A percentile compares a stretch with the other conserved stretches of the same genome.
These are phyloP conservation scores for Terfezia boudieri DNA, from an alignment of 495 filamentous ascomycete species.

Conservation along the genomic window DNA sequence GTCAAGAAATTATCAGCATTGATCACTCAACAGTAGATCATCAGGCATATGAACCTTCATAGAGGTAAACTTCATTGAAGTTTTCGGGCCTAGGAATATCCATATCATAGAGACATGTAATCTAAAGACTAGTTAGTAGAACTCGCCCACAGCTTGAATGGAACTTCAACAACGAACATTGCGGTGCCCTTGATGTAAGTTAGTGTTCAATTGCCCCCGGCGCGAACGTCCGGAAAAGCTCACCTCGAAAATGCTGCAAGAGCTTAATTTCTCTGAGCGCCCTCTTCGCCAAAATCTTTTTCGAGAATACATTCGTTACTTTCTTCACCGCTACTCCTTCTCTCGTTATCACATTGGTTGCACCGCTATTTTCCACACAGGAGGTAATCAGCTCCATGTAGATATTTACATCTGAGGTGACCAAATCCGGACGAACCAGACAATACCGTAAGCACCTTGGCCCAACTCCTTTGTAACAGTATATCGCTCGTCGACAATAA, in stretches of 20 bases:
- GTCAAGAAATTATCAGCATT: conserved; percentile 3
- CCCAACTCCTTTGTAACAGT: conserved; percentile 97
- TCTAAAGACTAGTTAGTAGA: conserved; percentile 32
- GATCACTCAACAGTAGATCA: background rate
- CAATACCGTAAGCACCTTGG: conserved; percentile 94
- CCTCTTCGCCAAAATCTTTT: conserved; percentile 97
- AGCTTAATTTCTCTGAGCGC: conserved; percentile 96
- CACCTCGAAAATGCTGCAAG: conserved; percentile 84
- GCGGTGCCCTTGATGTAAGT: conserved; percentile 27
- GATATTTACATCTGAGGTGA: background rate
- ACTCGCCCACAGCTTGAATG: background rate
- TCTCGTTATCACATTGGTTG: conserved; percentile 68
- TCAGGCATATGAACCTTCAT: conserved; percentile 46
- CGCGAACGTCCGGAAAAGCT: background rate
- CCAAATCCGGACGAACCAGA: conserved; percentile 45
- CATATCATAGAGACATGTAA: conserved; percentile 98
- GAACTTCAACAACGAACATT: conserved; percentile 29
- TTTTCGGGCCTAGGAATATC: conserved; percentile 94
- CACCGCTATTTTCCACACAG: conserved; percentile 36
- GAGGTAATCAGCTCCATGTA: background rate
- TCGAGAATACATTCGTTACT: conserved; percentile 99
- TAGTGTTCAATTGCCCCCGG: no score
- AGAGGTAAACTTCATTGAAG: conserved; percentile 98
- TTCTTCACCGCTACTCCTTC: conserved; percentile 99
- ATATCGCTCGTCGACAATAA: conserved; percentile 93